Percentiles rank a stretch among this genome's conserved stretches.
These are phyloP conservation scores for Neurospora sublineolata DNA, from an alignment of 495 filamentous ascomycete genomes.

Conservation along the genomic window DNA sequence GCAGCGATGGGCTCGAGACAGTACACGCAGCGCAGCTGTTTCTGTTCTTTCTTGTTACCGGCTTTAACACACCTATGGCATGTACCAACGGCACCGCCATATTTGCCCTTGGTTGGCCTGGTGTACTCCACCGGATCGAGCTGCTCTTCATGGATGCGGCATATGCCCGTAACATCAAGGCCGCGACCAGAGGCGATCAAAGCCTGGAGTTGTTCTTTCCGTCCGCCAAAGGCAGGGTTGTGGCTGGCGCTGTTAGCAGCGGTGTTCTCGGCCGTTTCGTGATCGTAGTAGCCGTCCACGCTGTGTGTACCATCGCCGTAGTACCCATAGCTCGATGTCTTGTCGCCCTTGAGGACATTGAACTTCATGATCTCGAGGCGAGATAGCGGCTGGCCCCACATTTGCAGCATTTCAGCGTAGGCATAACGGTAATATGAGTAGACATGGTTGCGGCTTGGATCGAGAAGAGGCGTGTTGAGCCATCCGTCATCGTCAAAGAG, in stretches of 20 bases:
- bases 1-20: constrained; percentile 46
- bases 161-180: constrained; percentile 49
- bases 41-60: constrained; percentile 37
- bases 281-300: constrained; percentile 18
- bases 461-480: constrained; percentile 55
- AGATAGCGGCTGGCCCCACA: constrained; percentile 68
- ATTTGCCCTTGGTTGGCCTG: constrained; percentile 13
- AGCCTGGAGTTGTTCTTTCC: constrained; percentile 31
- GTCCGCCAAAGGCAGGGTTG: constrained; percentile 22
- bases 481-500: constrained; percentile 70
- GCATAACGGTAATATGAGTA: constrained; percentile 63
- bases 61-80: constrained; percentile 36
- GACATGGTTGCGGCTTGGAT: constrained; percentile 44
- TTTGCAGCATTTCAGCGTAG: constrained; percentile 71
- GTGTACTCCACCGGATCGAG: constrained; percentile 38
- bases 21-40: constrained; percentile 45
- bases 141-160: constrained; percentile 43
- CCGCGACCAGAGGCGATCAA: constrained; percentile 33
- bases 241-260: constrained; percentile 13
- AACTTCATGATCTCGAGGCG: constrained; percentile 79
- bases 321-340: constrained; percentile 9
- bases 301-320: constrained; percentile 11
- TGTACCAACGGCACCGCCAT: constrained; percentile 42
- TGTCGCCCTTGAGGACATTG: constrained; percentile 45
- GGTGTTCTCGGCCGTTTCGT: constrained; percentile 12